A percentile compares a stretch with the other conserved stretches of the same genome.
Conservation (phyloP, 2,329 filamentous ascomycete genomes). For the Geosmithia morbida region DNA sequence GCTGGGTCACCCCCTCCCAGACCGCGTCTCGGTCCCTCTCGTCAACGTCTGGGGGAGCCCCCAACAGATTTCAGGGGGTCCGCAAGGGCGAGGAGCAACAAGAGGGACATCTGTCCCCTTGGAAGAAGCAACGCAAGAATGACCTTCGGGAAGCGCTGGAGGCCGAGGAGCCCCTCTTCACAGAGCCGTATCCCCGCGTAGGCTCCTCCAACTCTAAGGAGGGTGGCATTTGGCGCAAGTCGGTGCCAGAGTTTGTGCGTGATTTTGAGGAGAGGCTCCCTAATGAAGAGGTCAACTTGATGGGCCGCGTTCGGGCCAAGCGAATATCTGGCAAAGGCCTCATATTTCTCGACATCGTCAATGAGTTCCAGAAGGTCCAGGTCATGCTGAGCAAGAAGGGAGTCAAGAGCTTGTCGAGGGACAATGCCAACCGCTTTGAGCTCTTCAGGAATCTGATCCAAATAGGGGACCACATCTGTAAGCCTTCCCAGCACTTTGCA, state of each 20-base stretch:
- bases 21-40: background rate
- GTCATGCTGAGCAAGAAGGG: constrained; percentile 55
- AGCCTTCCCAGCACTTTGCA: constrained; percentile 20
- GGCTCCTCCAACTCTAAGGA: constrained; percentile 9
- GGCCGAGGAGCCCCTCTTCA: constrained; percentile 18
- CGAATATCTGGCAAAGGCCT: constrained; percentile 64
- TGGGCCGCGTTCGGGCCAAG: constrained; percentile 58
- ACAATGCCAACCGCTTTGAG: constrained; percentile 31
- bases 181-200: constrained; percentile 20
- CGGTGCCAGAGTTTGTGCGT: constrained; percentile 19
- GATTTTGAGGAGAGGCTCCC: constrained; percentile 11
- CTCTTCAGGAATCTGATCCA: constrained; percentile 51
- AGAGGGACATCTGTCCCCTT: constrained; percentile 15
- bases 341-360: constrained; percentile 68
- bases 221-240: constrained; percentile 17
- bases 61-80: background rate
- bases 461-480: constrained; percentile 75
- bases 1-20: background rate
- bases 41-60: background rate
- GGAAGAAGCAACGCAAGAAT: constrained; percentile 19
- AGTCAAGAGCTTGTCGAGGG: constrained; percentile 13
- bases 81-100: constrained; percentile 6
- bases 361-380: constrained; percentile 61
- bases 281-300: constrained; percentile 15
- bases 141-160: constrained; percentile 16